Percentiles rank a stretch among this genome's conserved stretches.
Conservation (phyloP, 108 stramenopile genomes). For the Bacterosira constricta region DNA sequence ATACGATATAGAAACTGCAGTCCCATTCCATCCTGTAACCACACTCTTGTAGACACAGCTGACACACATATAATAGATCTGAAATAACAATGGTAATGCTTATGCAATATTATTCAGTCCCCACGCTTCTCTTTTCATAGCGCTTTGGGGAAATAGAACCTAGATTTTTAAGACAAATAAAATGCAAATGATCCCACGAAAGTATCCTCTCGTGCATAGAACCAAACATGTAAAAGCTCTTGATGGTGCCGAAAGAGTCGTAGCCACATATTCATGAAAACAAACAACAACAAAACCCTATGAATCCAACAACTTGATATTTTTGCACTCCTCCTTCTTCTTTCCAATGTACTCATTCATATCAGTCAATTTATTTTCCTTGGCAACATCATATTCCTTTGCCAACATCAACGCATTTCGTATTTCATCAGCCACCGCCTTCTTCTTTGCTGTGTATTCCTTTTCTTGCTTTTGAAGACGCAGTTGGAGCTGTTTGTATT, state of each 20-base stretch:
- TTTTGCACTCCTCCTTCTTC: constrained; percentile 16
- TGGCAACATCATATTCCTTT: constrained; percentile 55
- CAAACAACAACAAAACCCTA: background rate
- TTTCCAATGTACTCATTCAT: constrained; percentile 42
- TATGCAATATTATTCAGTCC: too few relatives aligned
- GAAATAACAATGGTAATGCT: too few relatives aligned
- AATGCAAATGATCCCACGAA: too few relatives aligned
- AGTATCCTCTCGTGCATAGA: background rate
- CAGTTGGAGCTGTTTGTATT: constrained; percentile 62
- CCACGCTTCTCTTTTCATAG: background rate
- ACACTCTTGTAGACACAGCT: too few relatives aligned
- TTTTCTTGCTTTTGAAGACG: constrained; percentile 52
- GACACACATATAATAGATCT: too few relatives aligned
- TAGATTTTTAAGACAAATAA: background rate
- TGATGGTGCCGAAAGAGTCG: constrained; percentile 43
- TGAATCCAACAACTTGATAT: constrained; percentile 34
- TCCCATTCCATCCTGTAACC: too few relatives aligned
- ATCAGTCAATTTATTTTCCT: constrained; percentile 37
- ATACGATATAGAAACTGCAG: too few relatives aligned
- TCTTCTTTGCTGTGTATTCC: constrained; percentile 53
- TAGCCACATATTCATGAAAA: constrained; percentile 27
- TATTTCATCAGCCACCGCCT: constrained; percentile 72
- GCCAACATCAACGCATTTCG: constrained; percentile 51
- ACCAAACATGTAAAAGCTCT: background rate
- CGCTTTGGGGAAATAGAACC: background rate